These are phyloP conservation scores for Avicennia marina DNA, from an alignment of 257 asterid genomes.

Conservation along the genomic window DNA sequence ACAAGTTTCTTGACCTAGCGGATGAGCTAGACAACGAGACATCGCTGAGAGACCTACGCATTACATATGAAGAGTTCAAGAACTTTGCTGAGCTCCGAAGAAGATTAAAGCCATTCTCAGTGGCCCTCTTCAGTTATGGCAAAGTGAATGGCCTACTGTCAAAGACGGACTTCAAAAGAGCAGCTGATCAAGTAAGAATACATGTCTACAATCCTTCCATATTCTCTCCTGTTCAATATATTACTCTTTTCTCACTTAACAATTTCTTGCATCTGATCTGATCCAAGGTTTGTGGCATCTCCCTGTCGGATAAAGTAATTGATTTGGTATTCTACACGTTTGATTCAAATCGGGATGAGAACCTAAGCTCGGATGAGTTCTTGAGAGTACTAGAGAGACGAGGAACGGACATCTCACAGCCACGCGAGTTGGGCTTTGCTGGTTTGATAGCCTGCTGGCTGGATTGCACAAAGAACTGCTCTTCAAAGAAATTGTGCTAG, in stretches of 20 bases:
- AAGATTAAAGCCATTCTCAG: conserved; percentile 53
- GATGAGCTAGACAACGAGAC: conserved; percentile 57
- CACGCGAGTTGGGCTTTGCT: conserved; percentile 35
- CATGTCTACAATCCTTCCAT: not conserved
- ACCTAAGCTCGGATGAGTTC: conserved; percentile 75
- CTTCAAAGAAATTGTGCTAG: conserved; percentile 4
- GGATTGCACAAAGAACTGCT: conserved; percentile 40
- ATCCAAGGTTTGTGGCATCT: conserved; percentile 69
- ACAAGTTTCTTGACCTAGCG: conserved; percentile 73
- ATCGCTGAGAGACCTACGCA: conserved; percentile 41
- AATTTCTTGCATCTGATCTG: not conserved
- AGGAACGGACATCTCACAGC: conserved; percentile 40
- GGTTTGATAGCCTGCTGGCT: conserved; percentile 63
- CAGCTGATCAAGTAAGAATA: conserved; percentile 53
- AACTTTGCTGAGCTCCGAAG: conserved; percentile 60
- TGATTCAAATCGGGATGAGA: conserved; percentile 70
- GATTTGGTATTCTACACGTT: conserved; percentile 67
- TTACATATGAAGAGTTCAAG: conserved; percentile 70
- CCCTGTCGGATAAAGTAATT: conserved; percentile 61
- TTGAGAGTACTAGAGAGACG: conserved; percentile 61
- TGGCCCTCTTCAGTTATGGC: conserved; percentile 81
- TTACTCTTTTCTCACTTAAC: not conserved
- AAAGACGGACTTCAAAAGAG: conserved; percentile 70
- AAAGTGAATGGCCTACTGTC: conserved; percentile 66
- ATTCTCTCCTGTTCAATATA: not conserved